Percentiles rank a stretch among this genome's conserved stretches.
phyloP scores from a whole-genome alignment of 2,329 filamentous ascomycete genomes.

The Beauveria rudraprayagi region DNA sequence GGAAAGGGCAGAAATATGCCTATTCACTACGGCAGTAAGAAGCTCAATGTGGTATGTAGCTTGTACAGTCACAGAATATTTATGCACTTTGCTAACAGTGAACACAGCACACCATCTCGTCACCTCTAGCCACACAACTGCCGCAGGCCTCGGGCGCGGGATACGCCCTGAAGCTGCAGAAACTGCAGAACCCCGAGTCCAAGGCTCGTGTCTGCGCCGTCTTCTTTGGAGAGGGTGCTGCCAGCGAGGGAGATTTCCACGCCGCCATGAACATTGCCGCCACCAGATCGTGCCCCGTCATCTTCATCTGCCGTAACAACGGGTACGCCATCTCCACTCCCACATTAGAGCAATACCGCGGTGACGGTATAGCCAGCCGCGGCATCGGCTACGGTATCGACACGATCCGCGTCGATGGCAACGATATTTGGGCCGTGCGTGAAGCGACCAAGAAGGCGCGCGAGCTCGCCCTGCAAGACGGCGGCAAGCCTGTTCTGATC shows the following conservation, averaged over 20 bases:
- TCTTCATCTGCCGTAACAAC: constrained; percentile 91
- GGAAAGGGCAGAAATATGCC: constrained; percentile 92
- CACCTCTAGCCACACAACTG: constrained; percentile 78
- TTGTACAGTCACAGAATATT: background rate
- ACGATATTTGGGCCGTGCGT: constrained; percentile 83
- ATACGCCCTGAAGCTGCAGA: constrained; percentile 79
- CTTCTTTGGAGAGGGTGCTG: constrained; percentile 87
- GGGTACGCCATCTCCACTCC: constrained; percentile 87
- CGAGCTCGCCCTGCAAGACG: constrained; percentile 67
- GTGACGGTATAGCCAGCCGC: constrained; percentile 81
- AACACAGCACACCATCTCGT: constrained; percentile 68
- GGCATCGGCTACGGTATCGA: constrained; percentile 91
- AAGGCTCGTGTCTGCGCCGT: constrained; percentile 65
- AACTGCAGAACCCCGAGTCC: constrained; percentile 59
- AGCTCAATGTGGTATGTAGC: constrained; percentile 67
- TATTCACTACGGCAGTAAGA: constrained; percentile 82
- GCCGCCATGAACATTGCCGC: constrained; percentile 86
- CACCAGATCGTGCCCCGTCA: constrained; percentile 74
- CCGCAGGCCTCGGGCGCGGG: constrained; percentile 82
- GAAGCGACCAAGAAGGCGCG: constrained; percentile 73
- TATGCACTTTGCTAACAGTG: background rate
- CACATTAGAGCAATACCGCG: constrained; percentile 82
- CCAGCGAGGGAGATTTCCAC: constrained; percentile 87
- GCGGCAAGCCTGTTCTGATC: constrained; percentile 76
- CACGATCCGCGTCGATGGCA: constrained; percentile 87